These are phyloP conservation scores for Lipomyces yarrowii DNA, from an alignment of 1,139 yeast genomes.

Conservation along the genomic window DNA sequence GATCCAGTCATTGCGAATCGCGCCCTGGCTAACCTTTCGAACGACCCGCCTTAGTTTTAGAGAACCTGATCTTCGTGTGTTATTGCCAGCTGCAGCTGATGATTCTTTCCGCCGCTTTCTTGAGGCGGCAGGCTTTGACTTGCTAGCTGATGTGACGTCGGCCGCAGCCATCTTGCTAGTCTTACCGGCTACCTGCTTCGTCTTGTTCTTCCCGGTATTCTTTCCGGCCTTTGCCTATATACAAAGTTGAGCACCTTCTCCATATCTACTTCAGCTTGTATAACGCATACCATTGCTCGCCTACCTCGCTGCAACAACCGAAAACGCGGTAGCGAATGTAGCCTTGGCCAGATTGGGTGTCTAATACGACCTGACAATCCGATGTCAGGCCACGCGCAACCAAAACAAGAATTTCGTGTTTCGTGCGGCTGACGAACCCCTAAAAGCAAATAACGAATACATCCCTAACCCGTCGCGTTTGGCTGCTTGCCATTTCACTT, in stretches of 20 bases:
- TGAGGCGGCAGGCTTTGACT: background rate
- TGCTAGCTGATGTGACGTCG: background rate
- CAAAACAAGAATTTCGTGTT: background rate
- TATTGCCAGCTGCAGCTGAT: background rate
- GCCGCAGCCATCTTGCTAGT: background rate
- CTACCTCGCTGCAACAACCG: background rate
- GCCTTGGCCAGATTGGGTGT: background rate
- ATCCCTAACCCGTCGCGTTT: no score
- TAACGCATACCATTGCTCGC: background rate
- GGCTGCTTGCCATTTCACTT: no score
- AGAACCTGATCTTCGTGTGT: background rate
- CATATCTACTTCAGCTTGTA: background rate
- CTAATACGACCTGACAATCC: background rate
- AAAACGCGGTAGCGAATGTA: background rate
- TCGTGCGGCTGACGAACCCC: background rate
- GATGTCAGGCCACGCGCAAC: background rate
- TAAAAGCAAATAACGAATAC: no score
- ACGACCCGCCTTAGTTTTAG: conserved; percentile 12
- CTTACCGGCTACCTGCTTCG: background rate
- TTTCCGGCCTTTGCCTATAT: background rate
- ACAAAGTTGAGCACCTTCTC: background rate
- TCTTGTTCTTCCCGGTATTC: background rate
- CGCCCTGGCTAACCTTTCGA: conserved; percentile 11
- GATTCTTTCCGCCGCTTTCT: background rate
- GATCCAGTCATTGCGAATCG: conserved; percentile 18